A percentile compares a stretch with the other conserved stretches of the same genome.
These are phyloP conservation scores for Curvularia spicifera DNA, from an alignment of 2,329 filamentous ascomycete genomes.

Conservation along the genomic window DNA sequence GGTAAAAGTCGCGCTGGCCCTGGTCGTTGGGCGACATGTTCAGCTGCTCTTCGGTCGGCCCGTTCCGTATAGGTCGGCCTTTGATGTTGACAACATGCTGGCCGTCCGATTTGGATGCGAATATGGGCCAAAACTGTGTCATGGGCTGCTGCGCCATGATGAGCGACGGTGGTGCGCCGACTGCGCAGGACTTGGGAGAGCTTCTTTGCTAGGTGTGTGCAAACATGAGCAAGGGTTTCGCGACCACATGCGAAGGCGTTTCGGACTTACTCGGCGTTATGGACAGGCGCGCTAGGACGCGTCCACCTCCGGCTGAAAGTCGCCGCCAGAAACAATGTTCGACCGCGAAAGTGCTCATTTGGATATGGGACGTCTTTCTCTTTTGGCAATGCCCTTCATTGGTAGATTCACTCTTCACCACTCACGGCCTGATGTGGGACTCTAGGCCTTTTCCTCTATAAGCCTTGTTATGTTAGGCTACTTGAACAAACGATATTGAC, in stretches of 20 bases:
- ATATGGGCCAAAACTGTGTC: constrained; percentile 57
- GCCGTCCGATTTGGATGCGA: constrained; percentile 57
- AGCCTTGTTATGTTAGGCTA: background rate
- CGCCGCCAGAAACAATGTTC: background rate
- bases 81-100: constrained; percentile 58
- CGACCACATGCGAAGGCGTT: background rate
- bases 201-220: background rate
- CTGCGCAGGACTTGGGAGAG: constrained; percentile 7
- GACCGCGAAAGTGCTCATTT: background rate
- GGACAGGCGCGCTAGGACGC: constrained; percentile 14
- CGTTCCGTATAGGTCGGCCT: constrained; percentile 58
- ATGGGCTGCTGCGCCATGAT: constrained; percentile 46
- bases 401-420: constrained; percentile 10
- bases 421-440: background rate
- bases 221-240: constrained; percentile 2
- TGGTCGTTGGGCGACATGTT: constrained; percentile 60
- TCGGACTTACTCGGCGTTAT: constrained; percentile 9
- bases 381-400: constrained; percentile 3
- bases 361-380: background rate
- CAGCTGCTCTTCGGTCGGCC: constrained; percentile 59
- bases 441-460: background rate
- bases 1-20: constrained; percentile 63
- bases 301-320: constrained; percentile 1
- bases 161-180: constrained; percentile 13
- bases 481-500: constrained; percentile 1